Conservation (phyloP, 2,329 filamentous ascomycete species). For the Botryotinia calthae region DNA sequence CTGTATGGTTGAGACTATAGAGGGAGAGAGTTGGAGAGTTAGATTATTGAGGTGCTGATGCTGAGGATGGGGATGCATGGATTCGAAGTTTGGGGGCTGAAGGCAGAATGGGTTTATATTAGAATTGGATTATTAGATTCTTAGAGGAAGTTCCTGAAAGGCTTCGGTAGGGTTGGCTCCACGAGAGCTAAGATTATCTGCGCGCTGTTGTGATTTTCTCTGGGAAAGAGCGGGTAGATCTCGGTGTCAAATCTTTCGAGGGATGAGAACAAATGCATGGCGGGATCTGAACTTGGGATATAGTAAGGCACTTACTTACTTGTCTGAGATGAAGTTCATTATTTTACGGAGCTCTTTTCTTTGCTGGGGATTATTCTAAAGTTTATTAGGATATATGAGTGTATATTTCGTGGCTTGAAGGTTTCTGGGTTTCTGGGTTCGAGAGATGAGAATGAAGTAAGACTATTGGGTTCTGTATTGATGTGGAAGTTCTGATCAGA, state of each 20-base stretch:
- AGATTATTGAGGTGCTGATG: no score
- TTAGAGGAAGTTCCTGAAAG: no score
- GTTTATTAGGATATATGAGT: neutral
- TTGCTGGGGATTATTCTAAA: neutral
- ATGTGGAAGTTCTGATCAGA: neutral
- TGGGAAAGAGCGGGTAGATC: neutral
- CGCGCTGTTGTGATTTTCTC: neutral
- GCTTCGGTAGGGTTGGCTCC: no score
- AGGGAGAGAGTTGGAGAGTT: neutral
- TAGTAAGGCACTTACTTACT: neutral
- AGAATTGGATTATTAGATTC: neutral
- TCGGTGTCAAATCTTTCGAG: neutral
- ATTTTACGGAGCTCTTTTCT: neutral
- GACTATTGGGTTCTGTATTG: neutral
- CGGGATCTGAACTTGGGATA: neutral
- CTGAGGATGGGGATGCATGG: neutral
- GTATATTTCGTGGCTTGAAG: neutral
- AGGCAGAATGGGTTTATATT: neutral
- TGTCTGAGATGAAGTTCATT: neutral
- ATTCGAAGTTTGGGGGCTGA: no score
- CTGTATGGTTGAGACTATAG: neutral
- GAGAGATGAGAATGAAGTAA: neutral
- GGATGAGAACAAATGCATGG: no score
- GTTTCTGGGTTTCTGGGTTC: neutral
- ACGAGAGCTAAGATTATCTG: neutral